Evolutionary conservation across 495 filamentous ascomycete species (phyloP), one percentile per base, ranked within the genome.

Genomic region (Pseudoneurospora amorphoporcata): DNA sequence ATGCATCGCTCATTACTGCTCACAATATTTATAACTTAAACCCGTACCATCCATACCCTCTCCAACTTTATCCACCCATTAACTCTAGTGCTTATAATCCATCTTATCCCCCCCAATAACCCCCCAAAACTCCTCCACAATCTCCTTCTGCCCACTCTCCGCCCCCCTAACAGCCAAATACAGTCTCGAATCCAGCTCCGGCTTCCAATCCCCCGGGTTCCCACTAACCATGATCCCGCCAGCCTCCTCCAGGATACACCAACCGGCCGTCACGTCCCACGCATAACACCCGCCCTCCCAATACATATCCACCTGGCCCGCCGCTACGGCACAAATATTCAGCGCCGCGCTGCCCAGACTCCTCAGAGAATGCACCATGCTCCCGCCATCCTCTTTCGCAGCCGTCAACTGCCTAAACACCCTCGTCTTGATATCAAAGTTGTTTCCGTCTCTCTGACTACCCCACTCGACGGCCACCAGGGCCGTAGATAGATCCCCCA

Each of bases 251-350:
- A 98, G 82, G 75, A 98, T 92, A 39, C 94, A 90, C 95, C 94
- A 97, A 0, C 90, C 95, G 8, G 95, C 94, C 75, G 90, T 92
- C 14, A 97, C 93, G 83, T 98, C 94, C 94, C 94, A 97, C 38
- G 92, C 92, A 91, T 93, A 97, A 79, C 92, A 95, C 8, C 95
- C 94, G 16, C 92, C 93, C 77, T 98, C 94, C 94, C 95, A 98
- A 76, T 96, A 97, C 39, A 90, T 70, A 82, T 98, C 94, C 39
- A 95, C 74, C 75, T 88, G 87, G 1, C 94, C 95, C 1, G 87
- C 86, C 17, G 94, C 94, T 53, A 94, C 90, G n/a, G 85, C 87
- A 72, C 92, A 95, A 17, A 96, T 77, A 76, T 97, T 97, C 76
- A 97, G 81, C 39, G 94, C 94, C 12, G 94, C 94, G 65, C 86